Conservation (phyloP, 768 basidiomycete genomes). For the Tremella yokohamensis region DNA sequence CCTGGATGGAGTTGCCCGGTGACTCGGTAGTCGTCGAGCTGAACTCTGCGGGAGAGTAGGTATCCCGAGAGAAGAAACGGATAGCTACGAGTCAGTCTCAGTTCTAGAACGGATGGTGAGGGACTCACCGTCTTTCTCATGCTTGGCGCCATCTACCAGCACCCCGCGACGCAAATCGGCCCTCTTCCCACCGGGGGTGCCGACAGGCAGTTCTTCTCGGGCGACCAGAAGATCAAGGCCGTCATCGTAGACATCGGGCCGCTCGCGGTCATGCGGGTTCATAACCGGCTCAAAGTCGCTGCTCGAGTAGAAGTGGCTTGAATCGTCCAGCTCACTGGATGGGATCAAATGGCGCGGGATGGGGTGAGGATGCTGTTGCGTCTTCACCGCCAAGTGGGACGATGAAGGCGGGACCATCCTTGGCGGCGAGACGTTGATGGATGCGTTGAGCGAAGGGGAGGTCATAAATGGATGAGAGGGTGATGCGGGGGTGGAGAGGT, state of each 20-base stretch:
- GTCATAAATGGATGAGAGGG: not conserved
- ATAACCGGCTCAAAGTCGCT: not conserved
- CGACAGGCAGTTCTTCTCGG: constrained; percentile 22
- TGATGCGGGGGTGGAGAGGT: constrained; percentile 11
- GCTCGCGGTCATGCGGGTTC: not conserved
- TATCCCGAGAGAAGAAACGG: constrained; percentile 43
- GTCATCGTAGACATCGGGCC: constrained; percentile 12
- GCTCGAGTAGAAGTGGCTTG: constrained; percentile 8
- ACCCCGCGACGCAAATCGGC: constrained; percentile 22
- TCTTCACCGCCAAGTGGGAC: constrained; percentile 3
- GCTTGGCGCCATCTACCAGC: constrained; percentile 20
- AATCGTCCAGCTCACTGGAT: not conserved
- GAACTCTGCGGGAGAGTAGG: constrained; percentile 15
- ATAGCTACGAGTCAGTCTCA: constrained; percentile 19
- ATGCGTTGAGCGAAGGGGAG: not conserved
- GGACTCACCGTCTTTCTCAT: constrained; percentile 30
- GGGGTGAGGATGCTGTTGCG: constrained; percentile 29
- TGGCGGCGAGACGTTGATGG: not conserved
- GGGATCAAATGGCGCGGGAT: constrained; percentile 13
- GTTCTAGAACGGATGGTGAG: not conserved
- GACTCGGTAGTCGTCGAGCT: constrained; percentile 7
- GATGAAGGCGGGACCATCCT: constrained; percentile 5
- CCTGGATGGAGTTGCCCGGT: constrained; percentile 3
- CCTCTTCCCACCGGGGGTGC: constrained; percentile 37
- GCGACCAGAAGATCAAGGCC: constrained; percentile 22